Evolutionary conservation across 352 stramenopile genomes (phyloP).

Genomic region (Halophytophthora polymorphica): DNA sequence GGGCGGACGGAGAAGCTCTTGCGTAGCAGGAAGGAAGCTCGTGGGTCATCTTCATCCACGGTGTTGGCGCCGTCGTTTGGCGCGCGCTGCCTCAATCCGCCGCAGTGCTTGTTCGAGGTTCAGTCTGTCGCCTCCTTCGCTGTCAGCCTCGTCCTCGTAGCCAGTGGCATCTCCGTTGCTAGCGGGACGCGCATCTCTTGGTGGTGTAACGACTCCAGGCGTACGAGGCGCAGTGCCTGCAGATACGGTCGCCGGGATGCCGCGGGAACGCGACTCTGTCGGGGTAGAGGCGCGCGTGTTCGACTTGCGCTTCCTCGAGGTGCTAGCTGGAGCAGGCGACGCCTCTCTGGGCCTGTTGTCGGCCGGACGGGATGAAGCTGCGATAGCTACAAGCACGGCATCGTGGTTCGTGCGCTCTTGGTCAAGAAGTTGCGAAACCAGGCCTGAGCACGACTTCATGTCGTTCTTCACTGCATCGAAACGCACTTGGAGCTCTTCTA

Average conservation of each 20-base stretch:
- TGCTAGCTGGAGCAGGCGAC: not conserved
- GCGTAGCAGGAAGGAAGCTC: conserved; percentile 1
- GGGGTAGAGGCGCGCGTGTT: not conserved
- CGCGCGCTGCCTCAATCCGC: conserved; percentile 39
- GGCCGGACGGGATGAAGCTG: conserved; percentile 15
- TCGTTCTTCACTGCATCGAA: conserved; percentile 19
- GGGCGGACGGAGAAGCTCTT: not conserved
- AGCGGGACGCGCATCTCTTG: conserved; percentile 1
- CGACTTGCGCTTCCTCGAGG: conserved; percentile 16
- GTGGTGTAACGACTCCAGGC: not conserved
- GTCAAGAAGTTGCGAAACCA: conserved; percentile 12
- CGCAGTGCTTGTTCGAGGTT: conserved; percentile 33
- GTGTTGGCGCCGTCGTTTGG: conserved; percentile 35
- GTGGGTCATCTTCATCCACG: not conserved
- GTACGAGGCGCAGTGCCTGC: not conserved
- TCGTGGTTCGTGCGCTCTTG: conserved; percentile 14
- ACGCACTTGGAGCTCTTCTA: conserved; percentile 16
- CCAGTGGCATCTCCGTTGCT: conserved; percentile 4
- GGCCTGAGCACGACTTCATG: conserved; percentile 20
- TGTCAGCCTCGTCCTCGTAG: conserved; percentile 13
- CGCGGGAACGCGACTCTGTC: not conserved
- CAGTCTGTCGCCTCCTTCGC: too few species aligned
- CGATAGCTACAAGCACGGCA: conserved; percentile 16
- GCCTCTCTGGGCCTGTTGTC: not conserved
- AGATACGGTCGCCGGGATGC: not conserved